Evolutionary conservation across 768 basidiomycete genomes (phyloP), one percentile per base, ranked within the genome.

Genomic region (Boletellus ananas): DNA sequence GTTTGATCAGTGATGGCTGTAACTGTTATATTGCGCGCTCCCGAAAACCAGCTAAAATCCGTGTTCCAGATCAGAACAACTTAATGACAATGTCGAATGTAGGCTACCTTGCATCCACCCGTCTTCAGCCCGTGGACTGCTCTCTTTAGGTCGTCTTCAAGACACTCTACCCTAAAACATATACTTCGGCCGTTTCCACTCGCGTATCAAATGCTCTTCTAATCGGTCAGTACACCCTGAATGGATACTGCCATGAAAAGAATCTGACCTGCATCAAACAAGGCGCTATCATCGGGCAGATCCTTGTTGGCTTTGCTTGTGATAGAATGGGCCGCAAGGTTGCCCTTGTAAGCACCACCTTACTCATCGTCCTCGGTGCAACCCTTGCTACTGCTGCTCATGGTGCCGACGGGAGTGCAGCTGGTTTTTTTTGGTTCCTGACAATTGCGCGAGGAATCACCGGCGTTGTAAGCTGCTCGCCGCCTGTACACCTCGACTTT

Each of bases 241-340:
- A 40, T 21, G 25, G 49, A 31, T 18, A 13, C 27, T 16, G 10
- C 45, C 23, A 23, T 33, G 27, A n/a, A 36, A 21, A 21, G 2
- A 4, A 44, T 48, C 47, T 55, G 36, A 58, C 47, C 17, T 27
- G 6, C 17, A 43, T 45, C 29, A 16, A 35, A 47, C 9, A 50
- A 81, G 84, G 84, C 34, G 83, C 80, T 38, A 74, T 84, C 52
- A 65, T 83, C 34, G 82, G 83, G 17, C 83, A 85, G 56, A 42
- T 85, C 21, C 47, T 74, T 35, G 81, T 87, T 34, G 87, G 87
- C 12, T 58, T 87, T 20, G 63, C 86, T n/a, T 87, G 85, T 56
- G 87, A 90, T 62, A 74, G 81, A 43, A 61, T 84, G 23, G 87
- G 87, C n/a, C 73, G 87, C 44, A 89, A 89, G 63, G 78, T 79